phyloP scores from a whole-genome alignment of 2,329 filamentous ascomycete genomes.

The Aspergillus ochraceoroseus region DNA sequence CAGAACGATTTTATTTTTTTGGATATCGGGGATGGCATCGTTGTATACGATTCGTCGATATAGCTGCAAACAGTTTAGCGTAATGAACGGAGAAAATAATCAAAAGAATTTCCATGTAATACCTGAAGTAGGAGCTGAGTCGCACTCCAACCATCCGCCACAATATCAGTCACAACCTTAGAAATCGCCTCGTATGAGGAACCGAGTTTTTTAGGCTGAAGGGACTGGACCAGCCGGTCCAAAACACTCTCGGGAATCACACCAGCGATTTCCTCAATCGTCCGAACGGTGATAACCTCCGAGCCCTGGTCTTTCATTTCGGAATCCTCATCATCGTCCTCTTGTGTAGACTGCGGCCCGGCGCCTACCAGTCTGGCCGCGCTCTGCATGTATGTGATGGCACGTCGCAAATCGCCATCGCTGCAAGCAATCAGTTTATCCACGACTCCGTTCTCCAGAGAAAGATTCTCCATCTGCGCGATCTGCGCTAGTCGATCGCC shows the following conservation, averaged over 20 bases:
- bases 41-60: conserved; percentile 80
- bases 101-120: conserved; percentile 32
- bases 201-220: conserved; percentile 64
- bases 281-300: conserved; percentile 63
- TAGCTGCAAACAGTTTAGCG: conserved; percentile 19
- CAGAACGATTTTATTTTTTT: conserved; percentile 85
- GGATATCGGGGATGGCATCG: conserved; percentile 72
- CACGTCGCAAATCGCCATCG: conserved; percentile 91
- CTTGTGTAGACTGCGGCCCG: conserved; percentile 38
- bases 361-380: conserved; percentile 83
- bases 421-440: conserved; percentile 80
- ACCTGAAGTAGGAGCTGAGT: conserved; percentile 79
- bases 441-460: conserved; percentile 70
- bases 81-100: background rate
- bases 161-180: conserved; percentile 77
- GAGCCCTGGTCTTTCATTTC: conserved; percentile 55
- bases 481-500: conserved; percentile 75
- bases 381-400: conserved; percentile 93
- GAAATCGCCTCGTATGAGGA: conserved; percentile 69
- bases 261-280: conserved; percentile 90
- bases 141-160: conserved; percentile 96
- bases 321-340: conserved; percentile 52
- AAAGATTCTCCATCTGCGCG: conserved; percentile 70
- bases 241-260: conserved; percentile 78
- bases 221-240: conserved; percentile 63